phyloP scores from a whole-genome alignment of 108 stramenopile genomes.

The Conticribra guillardii region DNA sequence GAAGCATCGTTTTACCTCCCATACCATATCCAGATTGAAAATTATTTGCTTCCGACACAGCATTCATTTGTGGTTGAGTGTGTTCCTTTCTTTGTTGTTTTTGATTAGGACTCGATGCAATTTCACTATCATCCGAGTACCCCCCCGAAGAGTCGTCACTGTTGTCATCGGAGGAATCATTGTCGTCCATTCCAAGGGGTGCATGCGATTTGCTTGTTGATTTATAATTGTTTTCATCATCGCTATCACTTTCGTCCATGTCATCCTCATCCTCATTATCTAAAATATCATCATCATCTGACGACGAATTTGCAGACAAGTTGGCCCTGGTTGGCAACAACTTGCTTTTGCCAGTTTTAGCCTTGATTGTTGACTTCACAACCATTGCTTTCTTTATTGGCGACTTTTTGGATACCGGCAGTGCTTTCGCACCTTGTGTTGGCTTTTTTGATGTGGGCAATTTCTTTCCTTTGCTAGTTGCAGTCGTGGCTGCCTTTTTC shows the following conservation, averaged over 20 bases:
- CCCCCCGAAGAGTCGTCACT: background rate
- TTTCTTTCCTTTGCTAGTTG: background rate
- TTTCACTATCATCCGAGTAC: background rate
- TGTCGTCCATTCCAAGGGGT: background rate
- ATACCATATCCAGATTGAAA: background rate
- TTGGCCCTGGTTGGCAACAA: background rate
- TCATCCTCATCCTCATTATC: background rate
- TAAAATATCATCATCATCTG: background rate
- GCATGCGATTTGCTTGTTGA: background rate
- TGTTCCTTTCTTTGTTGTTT: background rate
- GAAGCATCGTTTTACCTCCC: background rate
- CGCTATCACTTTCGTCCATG: background rate
- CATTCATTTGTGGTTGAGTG: background rate
- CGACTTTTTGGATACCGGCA: background rate
- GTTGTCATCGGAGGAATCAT: background rate
- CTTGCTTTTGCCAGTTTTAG: background rate
- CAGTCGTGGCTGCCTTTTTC: conserved; percentile 6
- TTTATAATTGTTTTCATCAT: background rate
- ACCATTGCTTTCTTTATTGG: too few relatives aligned
- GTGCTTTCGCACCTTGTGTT: background rate
- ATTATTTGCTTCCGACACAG: background rate
- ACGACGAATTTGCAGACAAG: background rate
- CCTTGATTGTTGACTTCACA: too few relatives aligned
- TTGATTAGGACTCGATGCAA: background rate
- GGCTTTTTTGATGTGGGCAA: background rate